These are phyloP conservation scores for Daldinia sp. DNA, from an alignment of 2,329 filamentous ascomycete species.

Conservation along the genomic window DNA sequence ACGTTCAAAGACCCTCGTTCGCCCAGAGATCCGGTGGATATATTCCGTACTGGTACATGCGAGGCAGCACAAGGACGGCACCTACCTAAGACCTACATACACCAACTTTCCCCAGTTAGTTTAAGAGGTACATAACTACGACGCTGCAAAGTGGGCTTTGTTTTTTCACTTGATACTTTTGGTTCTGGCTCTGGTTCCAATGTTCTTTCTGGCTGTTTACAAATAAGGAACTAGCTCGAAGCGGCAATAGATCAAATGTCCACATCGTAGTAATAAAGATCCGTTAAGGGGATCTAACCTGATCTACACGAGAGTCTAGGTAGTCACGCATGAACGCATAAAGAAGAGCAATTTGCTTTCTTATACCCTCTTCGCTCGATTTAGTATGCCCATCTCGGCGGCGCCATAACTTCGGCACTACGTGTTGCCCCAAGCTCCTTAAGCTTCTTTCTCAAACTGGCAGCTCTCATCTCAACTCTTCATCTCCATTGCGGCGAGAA, in stretches of 20 bases:
- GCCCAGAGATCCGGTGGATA: slow-evolving; percentile 38
- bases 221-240: slow-evolving; percentile 19
- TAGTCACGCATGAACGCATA: slow-evolving; percentile 43
- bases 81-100: background rate
- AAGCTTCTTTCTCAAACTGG: slow-evolving; percentile 24
- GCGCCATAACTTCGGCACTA: slow-evolving; percentile 38
- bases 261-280: no score
- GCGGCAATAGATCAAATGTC: slow-evolving; percentile 27
- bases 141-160: slow-evolving; percentile 5
- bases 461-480: slow-evolving; percentile 22
- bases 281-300: slow-evolving; percentile 30
- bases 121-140: background rate
- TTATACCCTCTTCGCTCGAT: slow-evolving; percentile 33
- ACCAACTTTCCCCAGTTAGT: background rate
- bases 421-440: slow-evolving; percentile 25
- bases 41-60: slow-evolving; percentile 10
- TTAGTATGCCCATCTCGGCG: slow-evolving; percentile 30
- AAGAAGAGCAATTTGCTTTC: slow-evolving; percentile 42
- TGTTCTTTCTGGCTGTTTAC: no score
- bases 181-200: background rate
- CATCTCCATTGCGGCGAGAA: slow-evolving; percentile 11
- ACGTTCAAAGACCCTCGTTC: slow-evolving; percentile 25
- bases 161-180: no score
- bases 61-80: no score
- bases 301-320: slow-evolving; percentile 31